A percentile compares a stretch with the other conserved stretches of the same genome.
Evolutionary conservation across 2,329 filamentous ascomycete genomes (phyloP).

Genomic region (Fusarium sp.): DNA sequence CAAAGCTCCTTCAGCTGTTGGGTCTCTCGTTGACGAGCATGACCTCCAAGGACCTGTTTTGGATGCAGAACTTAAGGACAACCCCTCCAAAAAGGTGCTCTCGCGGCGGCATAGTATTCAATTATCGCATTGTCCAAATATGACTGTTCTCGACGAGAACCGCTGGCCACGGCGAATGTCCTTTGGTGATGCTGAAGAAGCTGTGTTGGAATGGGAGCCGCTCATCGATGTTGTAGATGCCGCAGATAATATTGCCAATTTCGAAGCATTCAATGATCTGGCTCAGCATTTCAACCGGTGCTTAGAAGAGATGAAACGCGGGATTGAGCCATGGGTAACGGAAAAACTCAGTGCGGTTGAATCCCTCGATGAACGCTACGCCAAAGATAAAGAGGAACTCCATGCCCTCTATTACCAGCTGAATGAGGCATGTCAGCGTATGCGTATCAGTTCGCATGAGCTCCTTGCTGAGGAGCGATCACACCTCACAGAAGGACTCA

Average conservation of each 20-base stretch:
- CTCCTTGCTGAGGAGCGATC: slow-evolving; percentile 77
- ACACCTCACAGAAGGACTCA: slow-evolving; percentile 76
- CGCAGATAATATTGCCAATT: slow-evolving; percentile 46
- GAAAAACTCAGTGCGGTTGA: slow-evolving; percentile 69
- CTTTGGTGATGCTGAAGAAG: slow-evolving; percentile 81
- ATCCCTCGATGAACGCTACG: slow-evolving; percentile 71
- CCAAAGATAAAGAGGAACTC: slow-evolving; percentile 74
- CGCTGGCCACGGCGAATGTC: slow-evolving; percentile 80
- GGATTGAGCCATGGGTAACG: slow-evolving; percentile 72
- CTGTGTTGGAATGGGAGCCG: slow-evolving; percentile 76
- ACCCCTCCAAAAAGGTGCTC: slow-evolving; percentile 63
- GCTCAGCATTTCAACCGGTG: slow-evolving; percentile 67
- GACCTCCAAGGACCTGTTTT: slow-evolving; percentile 69
- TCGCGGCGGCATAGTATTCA: slow-evolving; percentile 73
- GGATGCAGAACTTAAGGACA: slow-evolving; percentile 61
- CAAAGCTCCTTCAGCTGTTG: slow-evolving; percentile 67
- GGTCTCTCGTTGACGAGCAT: slow-evolving; percentile 69
- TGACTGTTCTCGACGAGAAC: slow-evolving; percentile 63
- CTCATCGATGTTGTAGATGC: slow-evolving; percentile 59
- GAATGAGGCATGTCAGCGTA: slow-evolving; percentile 75
- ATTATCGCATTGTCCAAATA: slow-evolving; percentile 49
- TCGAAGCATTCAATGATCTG: slow-evolving; percentile 62
- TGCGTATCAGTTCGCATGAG: slow-evolving; percentile 76
- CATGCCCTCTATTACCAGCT: slow-evolving; percentile 77
- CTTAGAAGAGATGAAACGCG: slow-evolving; percentile 65